Evolutionary conservation across 208 protist genomes (phyloP).

Genomic region (Leptomonas seymouri): DNA sequence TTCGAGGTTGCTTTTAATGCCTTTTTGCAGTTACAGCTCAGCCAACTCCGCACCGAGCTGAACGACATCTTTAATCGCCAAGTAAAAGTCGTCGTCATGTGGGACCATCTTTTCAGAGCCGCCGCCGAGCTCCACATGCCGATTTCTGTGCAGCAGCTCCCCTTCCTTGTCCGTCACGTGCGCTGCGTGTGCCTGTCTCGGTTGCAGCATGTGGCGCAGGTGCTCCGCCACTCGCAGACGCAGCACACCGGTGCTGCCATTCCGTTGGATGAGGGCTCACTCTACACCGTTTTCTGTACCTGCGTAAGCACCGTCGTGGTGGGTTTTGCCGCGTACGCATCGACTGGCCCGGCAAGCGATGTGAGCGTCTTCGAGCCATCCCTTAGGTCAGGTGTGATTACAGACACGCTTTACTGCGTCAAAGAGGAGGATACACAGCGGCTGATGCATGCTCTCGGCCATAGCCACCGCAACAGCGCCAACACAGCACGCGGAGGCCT

Average conservation of each 20-base stretch:
- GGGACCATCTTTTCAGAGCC: conserved; percentile 56
- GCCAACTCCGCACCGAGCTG: conserved; percentile 39
- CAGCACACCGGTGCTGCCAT: conserved; percentile 6
- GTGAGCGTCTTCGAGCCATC: conserved; percentile 25
- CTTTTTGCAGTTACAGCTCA: conserved; percentile 52
- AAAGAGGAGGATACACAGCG: conserved; percentile 25
- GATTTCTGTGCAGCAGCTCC: conserved; percentile 40
- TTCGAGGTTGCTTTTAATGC: conserved; percentile 61
- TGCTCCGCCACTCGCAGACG: conserved; percentile 35
- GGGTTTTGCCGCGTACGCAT: conserved; percentile 39
- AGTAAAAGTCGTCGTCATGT: conserved; percentile 64
- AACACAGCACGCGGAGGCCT: conserved; percentile 4
- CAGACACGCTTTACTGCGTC: conserved; percentile 40
- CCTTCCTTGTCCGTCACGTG: conserved; percentile 47
- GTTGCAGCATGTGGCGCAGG: conserved; percentile 50
- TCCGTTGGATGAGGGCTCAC: conserved; percentile 16
- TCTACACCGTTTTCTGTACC: conserved; percentile 53
- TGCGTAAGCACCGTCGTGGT: conserved; percentile 58
- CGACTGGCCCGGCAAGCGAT: conserved; percentile 7
- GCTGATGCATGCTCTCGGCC: conserved; percentile 22
- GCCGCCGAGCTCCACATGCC: conserved; percentile 21
- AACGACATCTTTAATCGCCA: conserved; percentile 48
- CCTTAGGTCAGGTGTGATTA: conserved; percentile 36
- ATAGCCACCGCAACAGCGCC: conserved; percentile 13
- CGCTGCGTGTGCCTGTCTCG: conserved; percentile 49